Conservation (phyloP, 345 rosid genomes). For the Odontarrhena argentea region DNA sequence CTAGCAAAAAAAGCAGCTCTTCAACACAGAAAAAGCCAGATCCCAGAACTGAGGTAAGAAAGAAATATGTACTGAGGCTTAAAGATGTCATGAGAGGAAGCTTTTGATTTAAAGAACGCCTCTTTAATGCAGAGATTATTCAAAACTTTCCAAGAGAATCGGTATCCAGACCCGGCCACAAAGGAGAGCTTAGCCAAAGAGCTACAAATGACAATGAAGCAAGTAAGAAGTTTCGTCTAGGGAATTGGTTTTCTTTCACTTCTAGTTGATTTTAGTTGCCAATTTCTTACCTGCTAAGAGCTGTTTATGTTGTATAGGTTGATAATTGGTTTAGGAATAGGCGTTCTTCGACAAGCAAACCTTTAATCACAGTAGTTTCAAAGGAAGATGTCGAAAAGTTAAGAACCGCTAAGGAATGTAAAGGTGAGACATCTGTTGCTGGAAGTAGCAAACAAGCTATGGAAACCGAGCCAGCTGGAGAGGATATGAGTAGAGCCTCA, state of each 20-base stretch:
- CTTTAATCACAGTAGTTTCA: constrained; percentile 23
- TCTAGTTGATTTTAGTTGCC: not conserved
- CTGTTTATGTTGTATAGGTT: constrained; percentile 52
- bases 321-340: constrained; percentile 78
- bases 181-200: constrained; percentile 68
- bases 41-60: constrained; percentile 58
- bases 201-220: constrained; percentile 58
- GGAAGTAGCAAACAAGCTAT: constrained; percentile 30
- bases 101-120: not conserved
- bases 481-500: constrained; percentile 10
- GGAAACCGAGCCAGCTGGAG: constrained; percentile 27
- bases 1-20: constrained; percentile 27
- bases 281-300: constrained; percentile 8
- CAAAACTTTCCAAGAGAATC: constrained; percentile 60
- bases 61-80: not conserved
- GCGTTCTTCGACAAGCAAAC: constrained; percentile 48
- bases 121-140: constrained; percentile 56
- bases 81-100: constrained; percentile 13
- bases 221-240: constrained; percentile 49
- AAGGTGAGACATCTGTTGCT: constrained; percentile 30
- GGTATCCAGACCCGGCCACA: constrained; percentile 63
- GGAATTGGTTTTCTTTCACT: not conserved
- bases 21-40: constrained; percentile 21
- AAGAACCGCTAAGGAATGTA: not conserved
- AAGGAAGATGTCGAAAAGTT: constrained; percentile 33